Evolutionary conservation across 352 stramenopile species (phyloP), one percentile per base, ranked within the genome.

Genomic region (Pythium biforme): DNA sequence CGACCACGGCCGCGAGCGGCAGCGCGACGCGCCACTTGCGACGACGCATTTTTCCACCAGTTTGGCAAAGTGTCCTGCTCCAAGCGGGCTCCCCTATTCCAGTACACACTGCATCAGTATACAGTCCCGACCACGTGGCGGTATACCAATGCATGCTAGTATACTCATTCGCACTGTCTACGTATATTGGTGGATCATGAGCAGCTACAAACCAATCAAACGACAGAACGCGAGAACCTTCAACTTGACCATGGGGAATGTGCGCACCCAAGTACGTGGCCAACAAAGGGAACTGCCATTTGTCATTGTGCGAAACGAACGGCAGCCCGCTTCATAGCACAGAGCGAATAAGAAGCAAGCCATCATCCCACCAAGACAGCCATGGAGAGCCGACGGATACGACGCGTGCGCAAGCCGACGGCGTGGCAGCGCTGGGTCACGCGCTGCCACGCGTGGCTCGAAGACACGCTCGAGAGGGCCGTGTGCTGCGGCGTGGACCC

Each of bases 401-500:
- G 62, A 60, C 55, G 62, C 54, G 55, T 69, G 41, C 55, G 55
- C 14, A 56, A 62, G 43, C 63, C 50, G 34, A 65, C 64, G 39
- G 23, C 50, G 19, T 66, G 64, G 64, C 39, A 66, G 47, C 51
- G 14, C 19, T 62, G 34, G 49, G 56, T 65, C 20, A 25, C 39
- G 43, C 49, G 40, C 22, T 65, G 55, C 49, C 55, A 70, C 31
- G 39, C n/a, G 26, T 71, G 64, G 64, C 15, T 66, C 17, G 57
- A 71, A 39, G 64, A 66, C 45, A 52, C 55, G 37, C 57, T 71
- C 11, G 64, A 66, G 39, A 55, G 51, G 37, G 50, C 52, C 2
- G 58, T 71, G 23, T 71, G 64, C 47, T 71, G 64, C 31, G 64
- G 64, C 17, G 58, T 59, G 31, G 58, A 66, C 23, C 51, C 64